A percentile compares a stretch with the other conserved stretches of the same genome.
Evolutionary conservation across 192 early-diverging fungal genomes (phyloP).

Genomic region (Cetraspora pellucida): DNA sequence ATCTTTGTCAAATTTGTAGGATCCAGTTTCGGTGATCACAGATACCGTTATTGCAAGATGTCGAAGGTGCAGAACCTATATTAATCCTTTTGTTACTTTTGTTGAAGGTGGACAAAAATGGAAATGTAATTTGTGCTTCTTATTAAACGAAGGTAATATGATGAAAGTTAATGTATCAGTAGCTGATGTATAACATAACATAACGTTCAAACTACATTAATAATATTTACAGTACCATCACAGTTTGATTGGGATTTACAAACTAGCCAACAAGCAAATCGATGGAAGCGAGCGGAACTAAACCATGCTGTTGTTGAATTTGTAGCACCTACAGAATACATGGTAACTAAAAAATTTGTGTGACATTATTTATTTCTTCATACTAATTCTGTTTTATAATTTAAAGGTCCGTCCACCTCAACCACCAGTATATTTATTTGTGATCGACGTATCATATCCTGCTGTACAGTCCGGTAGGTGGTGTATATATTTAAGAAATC

Average conservation of each 20-base stretch:
- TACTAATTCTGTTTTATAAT: background rate
- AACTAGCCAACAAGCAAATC: constrained; percentile 76
- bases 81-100: constrained; percentile 96
- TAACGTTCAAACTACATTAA: background rate
- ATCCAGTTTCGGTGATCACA: constrained; percentile 84
- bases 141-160: constrained; percentile 80
- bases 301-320: constrained; percentile 91
- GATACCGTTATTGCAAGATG: constrained; percentile 92
- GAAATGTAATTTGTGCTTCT: constrained; percentile 95
- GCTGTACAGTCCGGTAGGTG: constrained; percentile 74
- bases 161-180: too few relatives aligned
- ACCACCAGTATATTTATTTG: constrained; percentile 89
- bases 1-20: constrained; percentile 51
- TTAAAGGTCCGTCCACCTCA: constrained; percentile 85
- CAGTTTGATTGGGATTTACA: constrained; percentile 79
- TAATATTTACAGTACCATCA: constrained; percentile 56
- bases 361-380: background rate
- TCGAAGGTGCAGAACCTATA: constrained; percentile 91
- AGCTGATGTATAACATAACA: too few relatives aligned
- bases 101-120: constrained; percentile 94
- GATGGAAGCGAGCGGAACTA: constrained; percentile 87
- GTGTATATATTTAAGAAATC: too few relatives aligned
- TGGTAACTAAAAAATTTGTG: constrained; percentile 58
- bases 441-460: constrained; percentile 93
- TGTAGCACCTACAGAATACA: constrained; percentile 96